Evolutionary conservation across 768 basidiomycete genomes (phyloP).

Genomic region (Boletus rubescentipes): DNA sequence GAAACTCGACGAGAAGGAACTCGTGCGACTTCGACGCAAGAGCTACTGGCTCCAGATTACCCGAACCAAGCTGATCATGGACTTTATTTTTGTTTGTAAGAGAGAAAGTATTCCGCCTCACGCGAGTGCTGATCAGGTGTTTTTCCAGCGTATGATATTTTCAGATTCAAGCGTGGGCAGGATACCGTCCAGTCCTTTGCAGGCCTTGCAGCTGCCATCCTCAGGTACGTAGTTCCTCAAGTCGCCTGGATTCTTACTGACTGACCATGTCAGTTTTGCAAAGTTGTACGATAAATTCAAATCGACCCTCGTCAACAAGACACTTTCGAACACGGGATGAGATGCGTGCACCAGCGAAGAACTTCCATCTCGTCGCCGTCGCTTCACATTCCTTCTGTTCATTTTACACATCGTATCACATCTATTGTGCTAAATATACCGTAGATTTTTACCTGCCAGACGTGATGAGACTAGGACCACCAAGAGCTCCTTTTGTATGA

Average conservation of each 20-base stretch:
- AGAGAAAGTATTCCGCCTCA: slow-evolving; percentile 11
- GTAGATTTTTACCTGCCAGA: slow-evolving; percentile 2
- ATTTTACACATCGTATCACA: slow-evolving; percentile 1
- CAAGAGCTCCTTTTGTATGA: slow-evolving; percentile 15
- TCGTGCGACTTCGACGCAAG: slow-evolving; percentile 63
- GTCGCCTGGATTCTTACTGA: not conserved
- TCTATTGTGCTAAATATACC: slow-evolving; percentile 16
- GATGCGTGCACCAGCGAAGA: not conserved
- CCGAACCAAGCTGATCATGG: slow-evolving; percentile 74
- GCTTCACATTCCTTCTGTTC: not conserved
- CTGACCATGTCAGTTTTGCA: slow-evolving; percentile 49
- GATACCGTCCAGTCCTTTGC: slow-evolving; percentile 61
- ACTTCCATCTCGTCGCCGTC: not conserved
- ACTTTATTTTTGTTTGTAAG: slow-evolving; percentile 85
- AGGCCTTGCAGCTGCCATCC: slow-evolving; percentile 66
- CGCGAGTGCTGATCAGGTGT: slow-evolving; percentile 6
- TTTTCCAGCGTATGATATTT: slow-evolving; percentile 74
- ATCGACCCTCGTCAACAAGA: slow-evolving; percentile 55
- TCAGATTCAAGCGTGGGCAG: slow-evolving; percentile 61
- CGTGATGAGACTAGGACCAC: slow-evolving; percentile 18
- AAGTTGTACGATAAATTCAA: slow-evolving; percentile 77
- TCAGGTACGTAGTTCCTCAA: slow-evolving; percentile 54
- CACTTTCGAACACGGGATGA: slow-evolving; percentile 24
- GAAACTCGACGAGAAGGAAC: slow-evolving; percentile 69
- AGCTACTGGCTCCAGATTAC: slow-evolving; percentile 75